Base-by-base conservation (phyloP, 2,329 filamentous ascomycete genomes). In the Lasiodiplodia citricola region DNA sequence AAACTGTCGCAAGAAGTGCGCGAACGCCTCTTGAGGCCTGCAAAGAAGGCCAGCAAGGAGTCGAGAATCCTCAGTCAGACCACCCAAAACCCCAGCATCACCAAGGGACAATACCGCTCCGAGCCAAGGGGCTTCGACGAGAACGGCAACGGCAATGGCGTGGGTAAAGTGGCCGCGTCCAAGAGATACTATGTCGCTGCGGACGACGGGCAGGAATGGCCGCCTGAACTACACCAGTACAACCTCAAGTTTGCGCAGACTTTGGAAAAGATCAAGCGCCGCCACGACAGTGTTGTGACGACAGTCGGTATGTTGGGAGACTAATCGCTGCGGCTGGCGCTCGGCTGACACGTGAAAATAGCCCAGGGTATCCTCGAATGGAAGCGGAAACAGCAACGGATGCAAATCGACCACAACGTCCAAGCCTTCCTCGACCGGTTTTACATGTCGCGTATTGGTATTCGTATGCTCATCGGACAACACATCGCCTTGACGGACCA, bases 381-480 rank as follows among this genome's bases (percentile, higher is more conserved):
- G 86, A 99, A 99, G 84, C 92, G 95, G 68, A 95, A 92, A 79
- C 89, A 94, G 71, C 96, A 99, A 86, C 90, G 96, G 66, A 96
- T 98, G 91, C 96, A 98, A 79, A 99, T 99, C 76, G 96, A 98
- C 82, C 91, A 94, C 79, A 96, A 94, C 74, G 97, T 99, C 70
- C 96, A 99, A 80, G 91, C 93, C 67, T 99, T 99, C 85, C 89
- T 99, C 73, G 96, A 99, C 83, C 92, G 96, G 70, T 99, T 99
- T 83, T 99, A 99, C 86, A 99, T 99, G 96, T 97, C 94, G 55
- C 93, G 96, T 71, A 99, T 99, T 77, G 96, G 96, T 73, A 99
- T 99, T 74, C 92, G 96, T 75, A 99, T 99, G 96, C 90, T 99
- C 63, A 97, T 99, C 75, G 96, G 96, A 66, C 96, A 99, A 80